Evolutionary conservation across 2,329 filamentous ascomycete genomes (phyloP), one percentile per base, ranked within the genome.

Genomic region (Ophiocordyceps sinensis): DNA sequence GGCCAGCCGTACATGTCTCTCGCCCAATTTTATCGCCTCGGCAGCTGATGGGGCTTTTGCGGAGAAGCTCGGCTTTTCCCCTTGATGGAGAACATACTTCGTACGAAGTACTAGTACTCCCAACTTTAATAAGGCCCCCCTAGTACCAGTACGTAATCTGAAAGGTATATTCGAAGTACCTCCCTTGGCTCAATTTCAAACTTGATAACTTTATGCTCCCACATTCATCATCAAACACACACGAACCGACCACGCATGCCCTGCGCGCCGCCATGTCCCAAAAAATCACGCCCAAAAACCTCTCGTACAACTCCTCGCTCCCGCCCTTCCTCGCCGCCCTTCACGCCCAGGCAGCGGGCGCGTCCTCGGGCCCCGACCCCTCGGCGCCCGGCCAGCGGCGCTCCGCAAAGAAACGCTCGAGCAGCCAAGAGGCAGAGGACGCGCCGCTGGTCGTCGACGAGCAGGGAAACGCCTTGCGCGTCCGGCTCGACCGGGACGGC

Each of bases 381-480:
- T 62, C 73, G 35, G 62, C 75, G 31, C 65, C 70, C 1, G 64
- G 61, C 6, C 65, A 64, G 15, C 62, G 71, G 2, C 63, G 73
- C n/a, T 63, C 67, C 38, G 59, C 53, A 43, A 72, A 67, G 62
- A 72, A 65, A 60, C 70, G 68, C 30, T 75, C 73, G 14, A 74
- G 65, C 44, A 77, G 80, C 49, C 79, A 79, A 34, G 77, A 86
- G 45, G 82, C 81, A 12, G 84, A 89, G 49, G 84, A 89, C 56
- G 79, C 70, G 39, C 85, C 85, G 0, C 69, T 85, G 0, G 77
- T 85, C 40, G 75, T 91, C 4, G 75, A 89, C 49, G 83, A 86
- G 54, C 68, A 73, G 5, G 82, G 77, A 39, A 81, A 85, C 41
- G 70, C 79, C 28, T 71, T 80, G 28, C 37, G 59, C 62, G 49